Evolutionary conservation across 2,329 filamentous ascomycete genomes (phyloP).

Genomic region (Fusarium euwallaceae): DNA sequence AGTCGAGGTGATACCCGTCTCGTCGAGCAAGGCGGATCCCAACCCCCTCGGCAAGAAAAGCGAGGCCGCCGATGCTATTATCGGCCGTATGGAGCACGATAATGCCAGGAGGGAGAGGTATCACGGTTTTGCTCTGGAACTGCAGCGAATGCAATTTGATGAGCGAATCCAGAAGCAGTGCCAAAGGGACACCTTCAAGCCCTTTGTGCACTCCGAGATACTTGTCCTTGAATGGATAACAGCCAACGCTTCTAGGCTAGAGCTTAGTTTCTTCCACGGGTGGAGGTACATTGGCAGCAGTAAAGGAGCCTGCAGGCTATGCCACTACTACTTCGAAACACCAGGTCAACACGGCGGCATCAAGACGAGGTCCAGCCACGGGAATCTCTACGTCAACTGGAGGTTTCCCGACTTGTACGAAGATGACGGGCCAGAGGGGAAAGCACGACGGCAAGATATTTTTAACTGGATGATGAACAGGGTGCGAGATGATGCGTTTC

Average conservation of each 20-base stretch:
- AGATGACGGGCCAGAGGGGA: constrained; percentile 7
- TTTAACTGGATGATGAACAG: constrained; percentile 44
- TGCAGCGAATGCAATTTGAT: constrained; percentile 46
- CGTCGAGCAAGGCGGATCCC: constrained; percentile 38
- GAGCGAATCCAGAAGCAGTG: constrained; percentile 35
- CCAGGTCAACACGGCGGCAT: constrained; percentile 37
- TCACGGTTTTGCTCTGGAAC: constrained; percentile 15
- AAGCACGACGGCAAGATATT: constrained; percentile 34
- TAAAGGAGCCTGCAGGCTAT: constrained; percentile 58
- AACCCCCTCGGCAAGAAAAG: constrained; percentile 39
- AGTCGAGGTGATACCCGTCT: constrained; percentile 43
- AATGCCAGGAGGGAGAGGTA: constrained; percentile 9
- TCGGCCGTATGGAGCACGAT: constrained; percentile 39
- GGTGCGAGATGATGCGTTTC: constrained; percentile 48
- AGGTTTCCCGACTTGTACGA: constrained; percentile 50
- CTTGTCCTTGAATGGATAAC: constrained; percentile 48
- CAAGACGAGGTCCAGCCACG: constrained; percentile 48
- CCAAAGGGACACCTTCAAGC: constrained; percentile 30
- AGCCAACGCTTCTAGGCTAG: constrained; percentile 14
- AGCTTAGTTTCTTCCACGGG: constrained; percentile 46
- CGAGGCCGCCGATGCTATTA: constrained; percentile 35
- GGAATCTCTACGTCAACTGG: constrained; percentile 57
- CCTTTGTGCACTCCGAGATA: constrained; percentile 54
- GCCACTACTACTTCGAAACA: constrained; percentile 52
- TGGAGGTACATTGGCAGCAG: constrained; percentile 56